Evolutionary conservation across 225 moss, liverwort and hornwort genomes (phyloP).

Genomic region (Ulota crispa): DNA sequence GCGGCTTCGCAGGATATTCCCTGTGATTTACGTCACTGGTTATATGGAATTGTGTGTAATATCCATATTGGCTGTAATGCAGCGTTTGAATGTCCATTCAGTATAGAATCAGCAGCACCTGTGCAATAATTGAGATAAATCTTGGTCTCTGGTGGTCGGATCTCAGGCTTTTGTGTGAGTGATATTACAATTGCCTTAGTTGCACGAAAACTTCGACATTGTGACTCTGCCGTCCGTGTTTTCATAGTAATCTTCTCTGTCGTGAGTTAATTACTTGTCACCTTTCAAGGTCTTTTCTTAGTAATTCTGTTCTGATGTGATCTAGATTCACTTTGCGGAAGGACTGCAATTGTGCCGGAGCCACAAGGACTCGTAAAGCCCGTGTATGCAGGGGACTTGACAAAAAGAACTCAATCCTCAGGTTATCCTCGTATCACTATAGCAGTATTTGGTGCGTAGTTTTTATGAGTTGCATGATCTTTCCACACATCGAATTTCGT

Average conservation of each 20-base stretch:
- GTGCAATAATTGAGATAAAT: background rate
- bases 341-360: constrained; percentile 13
- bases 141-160: background rate
- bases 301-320: background rate
- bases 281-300: constrained; percentile 4
- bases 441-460: background rate
- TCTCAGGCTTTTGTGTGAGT: constrained; percentile 10
- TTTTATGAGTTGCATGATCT: constrained; percentile 2
- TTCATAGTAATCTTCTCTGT: background rate
- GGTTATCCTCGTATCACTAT: constrained; percentile 14
- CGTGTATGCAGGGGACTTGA: constrained; percentile 7
- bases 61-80: background rate
- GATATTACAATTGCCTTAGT: background rate
- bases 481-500: background rate
- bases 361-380: background rate
- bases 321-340: constrained; percentile 19
- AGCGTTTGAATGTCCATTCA: background rate
- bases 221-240: background rate
- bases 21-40: background rate
- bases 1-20: background rate
- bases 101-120: background rate
- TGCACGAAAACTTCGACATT: background rate
- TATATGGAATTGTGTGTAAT: background rate
- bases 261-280: background rate
- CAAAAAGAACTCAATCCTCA: constrained; percentile 14